Conservation (phyloP, 768 basidiomycete genomes). For the Lentinula guzmanii region DNA sequence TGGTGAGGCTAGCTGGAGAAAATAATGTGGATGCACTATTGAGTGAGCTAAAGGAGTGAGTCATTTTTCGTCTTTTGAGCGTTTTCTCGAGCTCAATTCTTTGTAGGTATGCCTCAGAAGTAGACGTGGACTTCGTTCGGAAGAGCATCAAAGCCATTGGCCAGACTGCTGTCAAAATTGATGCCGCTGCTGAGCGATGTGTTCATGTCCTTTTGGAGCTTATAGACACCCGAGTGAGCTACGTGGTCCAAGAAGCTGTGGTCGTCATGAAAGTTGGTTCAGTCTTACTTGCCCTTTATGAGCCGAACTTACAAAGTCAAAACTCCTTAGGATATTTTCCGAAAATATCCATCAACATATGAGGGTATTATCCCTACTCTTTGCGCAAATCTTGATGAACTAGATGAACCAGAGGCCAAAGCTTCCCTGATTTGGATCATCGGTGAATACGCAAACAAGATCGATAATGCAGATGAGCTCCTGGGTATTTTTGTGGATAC, state of each 20-base stretch:
- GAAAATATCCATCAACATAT: conserved; percentile 93
- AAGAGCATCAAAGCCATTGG: conserved; percentile 95
- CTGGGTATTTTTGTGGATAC: conserved; percentile 85
- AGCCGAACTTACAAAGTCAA: background rate
- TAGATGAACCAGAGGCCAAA: conserved; percentile 98
- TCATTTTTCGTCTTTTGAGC: conserved; percentile 1
- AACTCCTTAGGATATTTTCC: conserved; percentile 81
- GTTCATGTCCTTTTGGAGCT: conserved; percentile 91
- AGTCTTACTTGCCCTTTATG: background rate
- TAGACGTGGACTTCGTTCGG: conserved; percentile 97
- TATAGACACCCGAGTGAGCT: conserved; percentile 89
- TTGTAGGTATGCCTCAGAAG: conserved; percentile 87
- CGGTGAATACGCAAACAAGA: conserved; percentile 96
- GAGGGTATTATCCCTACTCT: conserved; percentile 95
- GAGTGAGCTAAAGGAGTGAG: conserved; percentile 94
- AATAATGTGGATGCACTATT: conserved; percentile 91
- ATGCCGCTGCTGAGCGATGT: conserved; percentile 87
- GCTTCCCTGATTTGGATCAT: conserved; percentile 99
- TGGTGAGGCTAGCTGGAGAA: conserved; percentile 89
- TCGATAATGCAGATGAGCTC: conserved; percentile 94
- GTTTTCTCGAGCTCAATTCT: background rate
- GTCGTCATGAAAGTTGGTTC: conserved; percentile 92
- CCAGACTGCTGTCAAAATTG: conserved; percentile 94
- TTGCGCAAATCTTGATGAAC: conserved; percentile 90
- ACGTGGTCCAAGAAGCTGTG: conserved; percentile 96